Conservation (phyloP, 2,329 filamentous ascomycete species). For the Clonostachys sp. region DNA sequence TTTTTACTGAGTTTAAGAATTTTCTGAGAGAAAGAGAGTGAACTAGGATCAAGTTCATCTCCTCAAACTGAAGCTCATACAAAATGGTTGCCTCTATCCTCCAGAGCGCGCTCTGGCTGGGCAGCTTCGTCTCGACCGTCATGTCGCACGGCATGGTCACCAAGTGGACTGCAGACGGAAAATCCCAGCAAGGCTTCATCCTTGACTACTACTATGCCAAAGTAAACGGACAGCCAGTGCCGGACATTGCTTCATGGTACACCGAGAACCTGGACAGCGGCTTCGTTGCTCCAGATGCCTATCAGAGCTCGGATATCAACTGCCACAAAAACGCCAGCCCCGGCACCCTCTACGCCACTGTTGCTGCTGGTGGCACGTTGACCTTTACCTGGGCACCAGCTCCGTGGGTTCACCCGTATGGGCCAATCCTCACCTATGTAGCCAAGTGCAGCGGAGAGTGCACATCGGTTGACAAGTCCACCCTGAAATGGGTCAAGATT, state of each 20-base stretch:
- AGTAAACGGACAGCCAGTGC: conserved; percentile 10
- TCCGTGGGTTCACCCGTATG: conserved; percentile 29
- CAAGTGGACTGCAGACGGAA: conserved; percentile 13
- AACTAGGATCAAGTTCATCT: no score
- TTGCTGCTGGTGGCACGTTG: conserved; percentile 29
- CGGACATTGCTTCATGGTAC: conserved; percentile 23
- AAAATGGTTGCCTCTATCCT: no score
- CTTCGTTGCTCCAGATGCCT: conserved; percentile 35
- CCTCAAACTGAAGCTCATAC: no score
- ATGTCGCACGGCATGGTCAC: conserved; percentile 13
- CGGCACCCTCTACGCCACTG: conserved; percentile 23
- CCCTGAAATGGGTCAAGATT: conserved; percentile 59
- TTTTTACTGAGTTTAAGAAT: no score
- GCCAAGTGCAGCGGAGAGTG: conserved; percentile 46
- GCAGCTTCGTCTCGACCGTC: conserved; percentile 9
- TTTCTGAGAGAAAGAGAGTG: no score
- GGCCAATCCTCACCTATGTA: conserved; percentile 58
- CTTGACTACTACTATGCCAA: conserved; percentile 2
- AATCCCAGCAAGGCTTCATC: conserved; percentile 23
- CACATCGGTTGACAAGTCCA: conserved; percentile 1
- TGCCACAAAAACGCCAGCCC: conserved; percentile 35
- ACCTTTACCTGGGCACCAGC: conserved; percentile 32
- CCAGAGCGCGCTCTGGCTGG: neutral
- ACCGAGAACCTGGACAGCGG: conserved; percentile 39
- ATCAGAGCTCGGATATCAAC: conserved; percentile 30